Percentiles rank a stretch among this genome's conserved stretches.
Evolutionary conservation across 371 early-diverging fungal species (phyloP).

Genomic region (Rhizopus stolonifer): DNA sequence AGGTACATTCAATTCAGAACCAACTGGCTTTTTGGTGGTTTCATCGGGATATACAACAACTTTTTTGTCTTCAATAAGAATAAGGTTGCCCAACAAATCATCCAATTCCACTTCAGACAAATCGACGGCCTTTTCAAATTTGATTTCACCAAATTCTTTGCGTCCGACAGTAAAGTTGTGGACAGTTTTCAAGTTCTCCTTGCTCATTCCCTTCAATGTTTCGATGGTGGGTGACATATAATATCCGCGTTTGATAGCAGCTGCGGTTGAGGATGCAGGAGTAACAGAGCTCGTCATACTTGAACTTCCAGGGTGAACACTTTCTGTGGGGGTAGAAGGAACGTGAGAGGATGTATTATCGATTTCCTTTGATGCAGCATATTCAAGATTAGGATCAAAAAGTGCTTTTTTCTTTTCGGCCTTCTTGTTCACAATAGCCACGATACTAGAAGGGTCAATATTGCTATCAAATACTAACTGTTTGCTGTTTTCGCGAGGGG

Average conservation of each 20-base stretch:
- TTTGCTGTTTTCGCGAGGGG: conserved; percentile 74
- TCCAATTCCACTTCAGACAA: conserved; percentile 63
- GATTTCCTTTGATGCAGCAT: conserved; percentile 22
- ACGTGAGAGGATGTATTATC: background rate
- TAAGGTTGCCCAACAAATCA: conserved; percentile 80
- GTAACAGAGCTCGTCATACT: background rate
- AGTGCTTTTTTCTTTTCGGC: conserved; percentile 21
- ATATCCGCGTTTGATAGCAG: conserved; percentile 28
- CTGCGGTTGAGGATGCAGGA: background rate
- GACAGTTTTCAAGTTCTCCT: conserved; percentile 71
- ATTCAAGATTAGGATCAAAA: conserved; percentile 35
- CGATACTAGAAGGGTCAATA: conserved; percentile 29
- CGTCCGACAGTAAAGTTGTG: conserved; percentile 74
- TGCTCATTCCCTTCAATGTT: conserved; percentile 43
- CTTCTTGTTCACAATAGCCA: conserved; percentile 28
- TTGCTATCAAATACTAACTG: conserved; percentile 57
- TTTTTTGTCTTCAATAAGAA: conserved; percentile 67
- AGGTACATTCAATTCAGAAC: conserved; percentile 85
- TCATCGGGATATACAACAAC: conserved; percentile 86
- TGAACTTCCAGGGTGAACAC: background rate
- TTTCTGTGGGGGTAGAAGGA: conserved; percentile 3
- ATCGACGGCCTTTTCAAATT: conserved; percentile 81
- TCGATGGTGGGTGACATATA: conserved; percentile 42
- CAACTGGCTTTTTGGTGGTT: conserved; percentile 72
- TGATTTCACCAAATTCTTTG: conserved; percentile 72